Conservation (phyloP, 305 asterid genomes). For the Petunia hybrid region DNA sequence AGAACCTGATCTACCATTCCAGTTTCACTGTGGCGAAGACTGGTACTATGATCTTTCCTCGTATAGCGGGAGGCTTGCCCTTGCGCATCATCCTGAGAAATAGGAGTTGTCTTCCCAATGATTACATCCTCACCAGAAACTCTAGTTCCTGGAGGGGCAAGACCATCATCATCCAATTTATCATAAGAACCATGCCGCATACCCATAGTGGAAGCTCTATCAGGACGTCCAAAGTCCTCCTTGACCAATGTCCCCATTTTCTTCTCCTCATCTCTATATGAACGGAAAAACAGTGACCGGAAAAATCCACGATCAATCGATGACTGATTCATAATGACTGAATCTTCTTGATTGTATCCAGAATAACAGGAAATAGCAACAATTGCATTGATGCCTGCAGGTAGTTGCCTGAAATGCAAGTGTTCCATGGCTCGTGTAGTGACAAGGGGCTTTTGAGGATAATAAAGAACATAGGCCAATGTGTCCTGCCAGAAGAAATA, state of each 20-base stretch:
- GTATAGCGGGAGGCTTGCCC: slow-evolving; percentile 91
- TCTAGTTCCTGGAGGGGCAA: slow-evolving; percentile 98
- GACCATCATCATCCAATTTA: slow-evolving; percentile 95
- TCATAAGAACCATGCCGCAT: slow-evolving; percentile 99
- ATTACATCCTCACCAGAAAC: slow-evolving; percentile 98
- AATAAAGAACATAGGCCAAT: slow-evolving; percentile 94
- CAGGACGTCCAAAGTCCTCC: slow-evolving; percentile 97
- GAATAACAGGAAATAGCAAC: slow-evolving; percentile 97
- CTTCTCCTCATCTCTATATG: slow-evolving; percentile 96
- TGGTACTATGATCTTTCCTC: slow-evolving; percentile 94
- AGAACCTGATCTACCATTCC: slow-evolving; percentile 98
- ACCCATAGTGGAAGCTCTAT: slow-evolving; percentile 91
- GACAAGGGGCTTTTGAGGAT: slow-evolving; percentile 98
- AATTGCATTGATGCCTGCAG: slow-evolving; percentile 98
- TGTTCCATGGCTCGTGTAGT: slow-evolving; percentile 99
- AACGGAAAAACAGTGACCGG: slow-evolving; percentile 92
- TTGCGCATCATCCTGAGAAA: slow-evolving; percentile 81
- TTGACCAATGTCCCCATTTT: slow-evolving; percentile 98
- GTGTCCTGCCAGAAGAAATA: slow-evolving; percentile 70
- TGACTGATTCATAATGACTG: slow-evolving; percentile 98
- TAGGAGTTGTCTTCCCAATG: slow-evolving; percentile 98
- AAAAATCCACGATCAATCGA: slow-evolving; percentile 98
- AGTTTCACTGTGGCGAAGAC: slow-evolving; percentile 93
- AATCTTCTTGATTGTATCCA: slow-evolving; percentile 98
- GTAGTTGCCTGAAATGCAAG: slow-evolving; percentile 95